These are phyloP conservation scores for Cystobasidium onofrii DNA, from an alignment of 768 basidiomycete species.

Conservation along the genomic window DNA sequence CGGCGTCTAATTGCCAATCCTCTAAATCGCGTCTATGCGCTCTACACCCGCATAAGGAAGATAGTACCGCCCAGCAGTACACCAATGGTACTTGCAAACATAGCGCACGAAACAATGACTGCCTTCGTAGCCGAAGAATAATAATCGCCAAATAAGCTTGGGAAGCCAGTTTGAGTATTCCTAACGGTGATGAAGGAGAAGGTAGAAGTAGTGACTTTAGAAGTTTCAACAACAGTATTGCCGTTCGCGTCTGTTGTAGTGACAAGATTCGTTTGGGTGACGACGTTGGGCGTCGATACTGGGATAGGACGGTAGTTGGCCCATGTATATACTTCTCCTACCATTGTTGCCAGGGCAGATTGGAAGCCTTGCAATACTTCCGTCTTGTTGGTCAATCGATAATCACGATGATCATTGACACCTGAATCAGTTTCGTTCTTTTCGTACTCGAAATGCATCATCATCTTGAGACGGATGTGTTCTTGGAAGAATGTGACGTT, in stretches of 20 bases:
- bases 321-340: constrained; percentile 37
- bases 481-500: constrained; percentile 37
- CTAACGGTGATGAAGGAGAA: constrained; percentile 30
- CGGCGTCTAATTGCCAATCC: no score
- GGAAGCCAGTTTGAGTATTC: constrained; percentile 29
- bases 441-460: constrained; percentile 44
- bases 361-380: constrained; percentile 35
- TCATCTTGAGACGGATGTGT: constrained; percentile 41
- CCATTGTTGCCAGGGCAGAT: constrained; percentile 34
- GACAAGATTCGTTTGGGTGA: constrained; percentile 12
- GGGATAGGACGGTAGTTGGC: constrained; percentile 28
- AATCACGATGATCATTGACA: constrained; percentile 38
- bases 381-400: constrained; percentile 40
- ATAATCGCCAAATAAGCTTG: constrained; percentile 25
- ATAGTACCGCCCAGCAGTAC: constrained; percentile 3
- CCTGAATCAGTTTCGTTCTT: constrained; percentile 40
- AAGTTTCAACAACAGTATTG: background rate
- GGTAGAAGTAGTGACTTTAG: constrained; percentile 17
- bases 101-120: constrained; percentile 13
- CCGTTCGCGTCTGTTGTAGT: constrained; percentile 23
- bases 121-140: background rate
- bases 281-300: constrained; percentile 6
- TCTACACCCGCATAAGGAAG: constrained; percentile 22
- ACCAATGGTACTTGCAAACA: constrained; percentile 5
- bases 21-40: background rate